Conservation (phyloP, 495 filamentous ascomycete species). For the Penicillium waksmanii region DNA sequence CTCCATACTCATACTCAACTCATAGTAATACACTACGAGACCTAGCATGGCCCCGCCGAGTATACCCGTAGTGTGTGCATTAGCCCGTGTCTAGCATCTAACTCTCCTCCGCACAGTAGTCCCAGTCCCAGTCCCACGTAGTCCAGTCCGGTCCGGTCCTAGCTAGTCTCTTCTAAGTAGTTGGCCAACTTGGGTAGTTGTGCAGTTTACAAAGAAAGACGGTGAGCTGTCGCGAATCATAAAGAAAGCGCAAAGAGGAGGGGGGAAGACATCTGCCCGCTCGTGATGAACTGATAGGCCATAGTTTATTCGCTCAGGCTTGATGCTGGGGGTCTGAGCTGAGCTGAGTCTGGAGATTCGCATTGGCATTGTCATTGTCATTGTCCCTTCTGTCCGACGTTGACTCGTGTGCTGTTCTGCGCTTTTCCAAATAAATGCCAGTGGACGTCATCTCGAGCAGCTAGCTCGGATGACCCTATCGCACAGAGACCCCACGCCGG, state of each 20-base stretch:
- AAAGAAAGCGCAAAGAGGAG: too few relatives aligned
- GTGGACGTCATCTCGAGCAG: background rate
- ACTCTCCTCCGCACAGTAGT: too few relatives aligned
- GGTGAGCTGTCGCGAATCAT: background rate
- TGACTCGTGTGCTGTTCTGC: background rate
- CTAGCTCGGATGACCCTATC: conserved; percentile 1
- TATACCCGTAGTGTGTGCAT: conserved; percentile 3
- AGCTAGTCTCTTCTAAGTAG: background rate
- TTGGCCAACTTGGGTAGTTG: background rate
- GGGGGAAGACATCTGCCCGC: background rate
- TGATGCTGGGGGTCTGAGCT: background rate
- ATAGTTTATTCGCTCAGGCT: background rate
- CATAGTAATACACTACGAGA: too few relatives aligned
- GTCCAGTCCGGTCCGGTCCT: background rate
- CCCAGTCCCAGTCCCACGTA: background rate
- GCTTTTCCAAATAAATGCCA: background rate
- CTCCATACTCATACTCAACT: too few relatives aligned
- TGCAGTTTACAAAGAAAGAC: background rate
- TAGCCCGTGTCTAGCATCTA: background rate
- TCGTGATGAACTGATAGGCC: conserved; percentile 3
- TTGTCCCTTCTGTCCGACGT: background rate
- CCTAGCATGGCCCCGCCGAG: background rate
- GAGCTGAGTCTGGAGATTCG: too few relatives aligned
- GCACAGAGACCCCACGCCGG: conserved; percentile 2
- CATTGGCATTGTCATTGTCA: background rate